A percentile compares a stretch with the other conserved stretches of the same genome.
These are phyloP conservation scores for Solanum microdontum DNA, from an alignment of 257 asterid genomes.

Conservation along the genomic window DNA sequence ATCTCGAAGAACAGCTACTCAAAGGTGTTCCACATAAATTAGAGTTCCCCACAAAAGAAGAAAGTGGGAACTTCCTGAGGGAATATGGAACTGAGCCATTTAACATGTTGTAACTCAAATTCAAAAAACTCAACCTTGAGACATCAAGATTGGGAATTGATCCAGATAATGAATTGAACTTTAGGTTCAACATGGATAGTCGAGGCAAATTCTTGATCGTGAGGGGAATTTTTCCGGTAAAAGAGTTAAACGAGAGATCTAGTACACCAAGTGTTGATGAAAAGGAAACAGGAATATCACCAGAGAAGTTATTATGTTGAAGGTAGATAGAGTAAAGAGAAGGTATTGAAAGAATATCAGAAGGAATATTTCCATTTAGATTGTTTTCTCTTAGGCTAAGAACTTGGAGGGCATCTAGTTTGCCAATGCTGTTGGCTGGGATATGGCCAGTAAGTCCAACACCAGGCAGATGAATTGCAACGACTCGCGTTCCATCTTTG, in stretches of 20 bases:
- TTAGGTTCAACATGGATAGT: slow-evolving; percentile 41
- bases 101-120: slow-evolving; percentile 53
- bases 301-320: slow-evolving; percentile 74
- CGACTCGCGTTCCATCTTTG: slow-evolving; percentile 35
- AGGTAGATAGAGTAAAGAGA: slow-evolving; percentile 51
- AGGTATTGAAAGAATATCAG: slow-evolving; percentile 52
- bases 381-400: slow-evolving; percentile 70
- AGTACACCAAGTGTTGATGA: slow-evolving; percentile 35
- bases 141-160: slow-evolving; percentile 36
- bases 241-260: slow-evolving; percentile 64
- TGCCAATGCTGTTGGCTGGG: slow-evolving; percentile 48
- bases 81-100: slow-evolving; percentile 61
- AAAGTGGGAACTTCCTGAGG: slow-evolving; percentile 49
- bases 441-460: slow-evolving; percentile 63
- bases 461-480: slow-evolving; percentile 61
- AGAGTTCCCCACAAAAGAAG: slow-evolving; percentile 62
- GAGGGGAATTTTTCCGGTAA: slow-evolving; percentile 49
- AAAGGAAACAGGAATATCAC: slow-evolving; percentile 34
- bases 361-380: slow-evolving; percentile 50
- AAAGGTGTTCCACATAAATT: slow-evolving; percentile 57
- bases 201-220: slow-evolving; percentile 22
- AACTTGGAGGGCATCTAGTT: slow-evolving; percentile 42
- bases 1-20: slow-evolving; percentile 16
- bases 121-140: slow-evolving; percentile 38
- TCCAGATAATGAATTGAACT: slow-evolving; percentile 48